phyloP scores from a whole-genome alignment of 352 stramenopile genomes.

The Phytophthora boehmeriae region DNA sequence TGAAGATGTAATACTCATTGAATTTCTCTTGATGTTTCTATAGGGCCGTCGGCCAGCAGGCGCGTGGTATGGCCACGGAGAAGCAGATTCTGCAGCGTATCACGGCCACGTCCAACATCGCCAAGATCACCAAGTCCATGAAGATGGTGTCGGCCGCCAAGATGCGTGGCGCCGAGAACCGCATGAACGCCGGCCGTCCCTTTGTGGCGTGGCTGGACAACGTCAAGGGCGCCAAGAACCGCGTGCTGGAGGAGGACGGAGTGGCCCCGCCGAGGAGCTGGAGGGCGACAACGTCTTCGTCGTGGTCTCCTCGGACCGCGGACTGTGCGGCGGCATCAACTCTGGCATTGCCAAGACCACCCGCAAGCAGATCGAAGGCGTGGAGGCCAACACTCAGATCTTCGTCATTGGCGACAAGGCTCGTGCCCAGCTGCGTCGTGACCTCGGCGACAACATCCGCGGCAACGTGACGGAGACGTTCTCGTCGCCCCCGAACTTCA shows the following conservation, averaged over 20 bases:
- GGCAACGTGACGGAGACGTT: constrained; percentile 87
- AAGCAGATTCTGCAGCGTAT: constrained; percentile 99
- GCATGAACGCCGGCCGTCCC: constrained; percentile 81
- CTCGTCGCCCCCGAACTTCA: constrained; percentile 89
- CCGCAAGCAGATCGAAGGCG: constrained; percentile 82
- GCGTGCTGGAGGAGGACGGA: constrained; percentile 89
- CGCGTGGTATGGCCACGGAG: constrained; percentile 97
- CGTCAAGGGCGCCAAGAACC: constrained; percentile 66
- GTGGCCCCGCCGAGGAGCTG: constrained; percentile 86
- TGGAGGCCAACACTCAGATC: constrained; percentile 82
- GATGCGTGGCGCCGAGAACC: constrained; percentile 96
- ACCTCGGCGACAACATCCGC: constrained; percentile 67
- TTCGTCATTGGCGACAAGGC: constrained; percentile 98
- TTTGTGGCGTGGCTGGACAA: constrained; percentile 90
- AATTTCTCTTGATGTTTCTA: neutral
- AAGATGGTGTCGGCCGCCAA: constrained; percentile 99
- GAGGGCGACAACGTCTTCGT: constrained; percentile 92
- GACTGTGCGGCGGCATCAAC: constrained; percentile 99
- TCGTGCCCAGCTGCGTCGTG: constrained; percentile 92
- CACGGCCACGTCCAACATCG: constrained; percentile 98
- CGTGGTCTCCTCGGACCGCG: constrained; percentile 97
- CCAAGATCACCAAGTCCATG: constrained; percentile 99
- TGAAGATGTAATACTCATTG: constrained; percentile 4
- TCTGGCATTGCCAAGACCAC: constrained; percentile 93
- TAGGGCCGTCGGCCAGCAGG: constrained; percentile 73